A percentile compares a stretch with the other conserved stretches of the same genome.
phyloP scores from a whole-genome alignment of 1,139 yeast species.

The Sugiyamaella castrensis region DNA sequence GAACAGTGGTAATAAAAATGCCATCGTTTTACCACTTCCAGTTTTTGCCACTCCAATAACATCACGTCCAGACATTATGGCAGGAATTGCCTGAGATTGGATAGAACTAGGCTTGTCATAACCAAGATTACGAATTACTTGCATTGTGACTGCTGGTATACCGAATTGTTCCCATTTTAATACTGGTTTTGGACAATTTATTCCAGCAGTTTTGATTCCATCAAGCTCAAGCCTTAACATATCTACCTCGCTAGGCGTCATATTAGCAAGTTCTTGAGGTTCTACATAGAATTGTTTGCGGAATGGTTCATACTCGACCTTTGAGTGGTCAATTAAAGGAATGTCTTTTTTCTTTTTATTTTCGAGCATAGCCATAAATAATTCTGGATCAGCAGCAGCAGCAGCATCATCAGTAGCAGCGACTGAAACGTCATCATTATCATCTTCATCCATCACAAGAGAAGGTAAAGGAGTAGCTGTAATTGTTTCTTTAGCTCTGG shows the following conservation, averaged over 20 bases:
- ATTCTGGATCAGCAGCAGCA: slow-evolving; percentile 30
- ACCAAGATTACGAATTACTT: slow-evolving; percentile 50
- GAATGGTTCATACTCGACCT: slow-evolving; percentile 52
- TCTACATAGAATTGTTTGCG: slow-evolving; percentile 64
- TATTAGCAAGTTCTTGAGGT: slow-evolving; percentile 49
- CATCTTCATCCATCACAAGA: slow-evolving; percentile 27
- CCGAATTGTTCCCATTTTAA: slow-evolving; percentile 81
- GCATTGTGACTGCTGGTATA: slow-evolving; percentile 56
- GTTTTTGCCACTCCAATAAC: slow-evolving; percentile 94
- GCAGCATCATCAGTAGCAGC: slow-evolving; percentile 32
- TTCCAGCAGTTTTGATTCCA: slow-evolving; percentile 63
- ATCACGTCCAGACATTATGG: slow-evolving; percentile 85
- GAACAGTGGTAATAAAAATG: slow-evolving; percentile 79
- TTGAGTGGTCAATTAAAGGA: slow-evolving; percentile 46
- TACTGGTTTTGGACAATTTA: slow-evolving; percentile 62
- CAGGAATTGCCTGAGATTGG: slow-evolving; percentile 89
- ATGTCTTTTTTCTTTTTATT: slow-evolving; percentile 45
- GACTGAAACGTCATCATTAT: slow-evolving; percentile 23
- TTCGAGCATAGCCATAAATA: slow-evolving; percentile 35
- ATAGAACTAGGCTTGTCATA: slow-evolving; percentile 77
- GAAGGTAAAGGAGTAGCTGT: slow-evolving; percentile 19
- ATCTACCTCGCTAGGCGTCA: slow-evolving; percentile 53
- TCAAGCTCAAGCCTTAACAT: slow-evolving; percentile 55
- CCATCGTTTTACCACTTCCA: slow-evolving; percentile 93
- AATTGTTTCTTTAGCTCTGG: slow-evolving; percentile 9